Evolutionary conservation across 1,139 yeast genomes (phyloP).

Genomic region (Geotrichum reessii): DNA sequence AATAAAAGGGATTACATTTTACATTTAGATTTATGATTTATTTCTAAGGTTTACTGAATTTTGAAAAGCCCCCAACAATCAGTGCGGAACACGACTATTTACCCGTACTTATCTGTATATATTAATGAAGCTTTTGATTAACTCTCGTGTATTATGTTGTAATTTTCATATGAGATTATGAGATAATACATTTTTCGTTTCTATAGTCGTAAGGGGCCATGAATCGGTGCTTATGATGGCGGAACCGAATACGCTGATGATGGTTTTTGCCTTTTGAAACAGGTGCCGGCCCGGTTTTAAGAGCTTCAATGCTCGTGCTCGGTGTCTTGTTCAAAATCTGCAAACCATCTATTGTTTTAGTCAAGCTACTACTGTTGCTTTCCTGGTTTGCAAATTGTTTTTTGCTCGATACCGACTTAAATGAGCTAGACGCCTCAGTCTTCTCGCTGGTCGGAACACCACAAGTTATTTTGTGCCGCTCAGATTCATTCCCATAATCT

Average conservation of each 20-base stretch:
- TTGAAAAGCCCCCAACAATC: neutral
- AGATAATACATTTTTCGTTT: slow-evolving; percentile 10
- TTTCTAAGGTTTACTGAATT: neutral
- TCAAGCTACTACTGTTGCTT: neutral
- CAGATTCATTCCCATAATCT: slow-evolving; percentile 15
- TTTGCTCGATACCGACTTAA: neutral
- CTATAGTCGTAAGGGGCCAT: neutral
- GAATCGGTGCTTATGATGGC: neutral
- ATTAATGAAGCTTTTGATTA: neutral
- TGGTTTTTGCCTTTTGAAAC: neutral
- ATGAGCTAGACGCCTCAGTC: neutral
- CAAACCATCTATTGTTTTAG: neutral
- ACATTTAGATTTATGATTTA: neutral
- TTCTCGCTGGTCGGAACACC: neutral
- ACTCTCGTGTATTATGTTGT: neutral
- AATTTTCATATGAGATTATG: neutral
- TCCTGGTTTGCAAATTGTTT: neutral
- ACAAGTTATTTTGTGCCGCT: slow-evolving; percentile 1
- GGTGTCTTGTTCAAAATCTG: neutral
- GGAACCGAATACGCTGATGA: neutral
- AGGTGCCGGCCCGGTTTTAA: neutral
- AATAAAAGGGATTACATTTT: neutral
- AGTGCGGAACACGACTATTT: neutral
- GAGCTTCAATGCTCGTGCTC: neutral
- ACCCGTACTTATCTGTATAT: neutral